Percentiles rank a stretch among this genome's conserved stretches.
These are phyloP conservation scores for Teratosphaeria destructans DNA, from an alignment of 2,329 filamentous ascomycete genomes.

Conservation along the genomic window DNA sequence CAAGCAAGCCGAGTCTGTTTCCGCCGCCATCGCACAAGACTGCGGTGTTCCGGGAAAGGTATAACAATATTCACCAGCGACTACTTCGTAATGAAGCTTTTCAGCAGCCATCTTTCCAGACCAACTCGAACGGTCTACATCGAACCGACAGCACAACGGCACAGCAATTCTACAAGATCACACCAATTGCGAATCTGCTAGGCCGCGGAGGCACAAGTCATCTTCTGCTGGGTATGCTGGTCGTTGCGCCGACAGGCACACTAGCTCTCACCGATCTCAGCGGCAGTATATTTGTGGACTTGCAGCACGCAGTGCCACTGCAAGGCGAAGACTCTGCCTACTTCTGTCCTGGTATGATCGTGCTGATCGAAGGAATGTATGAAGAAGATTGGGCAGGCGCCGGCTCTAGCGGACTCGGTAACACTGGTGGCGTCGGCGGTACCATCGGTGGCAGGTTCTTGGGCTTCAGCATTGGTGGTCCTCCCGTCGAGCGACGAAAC, in stretches of 20 bases:
- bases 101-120: constrained; percentile 66
- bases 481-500: constrained; percentile 76
- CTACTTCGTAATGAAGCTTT: constrained; percentile 89
- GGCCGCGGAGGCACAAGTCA: constrained; percentile 77
- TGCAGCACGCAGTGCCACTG: constrained; percentile 69
- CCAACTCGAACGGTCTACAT: constrained; percentile 36
- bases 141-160: constrained; percentile 47
- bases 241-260: constrained; percentile 68
- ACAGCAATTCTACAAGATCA: constrained; percentile 72
- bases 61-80: constrained; percentile 84
- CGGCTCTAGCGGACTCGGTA: constrained; percentile 49
- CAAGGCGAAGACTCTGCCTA: constrained; percentile 66
- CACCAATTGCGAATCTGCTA: constrained; percentile 64
- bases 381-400: constrained; percentile 74
- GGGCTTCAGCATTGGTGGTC: constrained; percentile 81
- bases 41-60: constrained; percentile 75
- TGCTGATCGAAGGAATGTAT: constrained; percentile 90
- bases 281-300: constrained; percentile 75
- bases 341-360: constrained; percentile 93
- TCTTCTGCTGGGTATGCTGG: constrained; percentile 75
- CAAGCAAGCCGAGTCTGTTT: constrained; percentile 39
- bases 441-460: constrained; percentile 88
- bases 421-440: constrained; percentile 73
- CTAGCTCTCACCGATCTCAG: constrained; percentile 78
- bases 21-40: constrained; percentile 75